Evolutionary conservation across 805 yeast genomes (phyloP).

Genomic region (Candida railenensis): DNA sequence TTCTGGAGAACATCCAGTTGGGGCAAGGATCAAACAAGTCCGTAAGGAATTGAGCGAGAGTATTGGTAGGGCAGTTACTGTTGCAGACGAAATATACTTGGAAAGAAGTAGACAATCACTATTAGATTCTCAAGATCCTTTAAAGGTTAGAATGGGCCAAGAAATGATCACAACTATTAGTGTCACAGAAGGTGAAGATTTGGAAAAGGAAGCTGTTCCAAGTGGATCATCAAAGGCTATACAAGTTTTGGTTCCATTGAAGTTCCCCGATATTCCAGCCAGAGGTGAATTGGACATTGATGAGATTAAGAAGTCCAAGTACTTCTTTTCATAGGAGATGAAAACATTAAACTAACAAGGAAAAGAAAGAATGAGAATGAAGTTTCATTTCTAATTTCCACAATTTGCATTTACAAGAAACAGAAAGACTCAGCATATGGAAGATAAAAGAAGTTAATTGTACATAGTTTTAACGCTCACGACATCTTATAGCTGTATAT

Average conservation of each 20-base stretch:
- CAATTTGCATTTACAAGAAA: background rate
- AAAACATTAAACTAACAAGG: background rate
- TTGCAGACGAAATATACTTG: constrained; percentile 70
- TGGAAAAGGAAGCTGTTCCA: constrained; percentile 20
- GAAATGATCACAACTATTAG: constrained; percentile 71
- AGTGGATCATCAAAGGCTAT: constrained; percentile 24
- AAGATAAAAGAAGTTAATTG: background rate
- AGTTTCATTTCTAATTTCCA: background rate
- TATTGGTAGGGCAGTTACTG: constrained; percentile 51
- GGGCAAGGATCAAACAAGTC: constrained; percentile 45
- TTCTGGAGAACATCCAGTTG: constrained; percentile 51
- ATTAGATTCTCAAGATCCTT: constrained; percentile 51
- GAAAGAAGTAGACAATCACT: constrained; percentile 64
- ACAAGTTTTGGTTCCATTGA: constrained; percentile 63
- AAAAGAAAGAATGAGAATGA: background rate
- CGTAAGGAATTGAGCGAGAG: constrained; percentile 38
- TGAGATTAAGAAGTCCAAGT: constrained; percentile 67
- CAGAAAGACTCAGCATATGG: background rate
- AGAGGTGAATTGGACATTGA: constrained; percentile 83
- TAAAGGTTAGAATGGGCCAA: constrained; percentile 47
- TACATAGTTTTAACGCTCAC: background rate
- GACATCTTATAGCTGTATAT: background rate
- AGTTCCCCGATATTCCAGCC: constrained; percentile 69
- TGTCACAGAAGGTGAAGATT: constrained; percentile 39
- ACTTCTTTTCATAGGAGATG: constrained; percentile 61